A percentile compares a stretch with the other conserved stretches of the same genome.
phyloP scores from a whole-genome alignment of 2,329 filamentous ascomycete species.

The Phyllosticta citrichinensis region DNA sequence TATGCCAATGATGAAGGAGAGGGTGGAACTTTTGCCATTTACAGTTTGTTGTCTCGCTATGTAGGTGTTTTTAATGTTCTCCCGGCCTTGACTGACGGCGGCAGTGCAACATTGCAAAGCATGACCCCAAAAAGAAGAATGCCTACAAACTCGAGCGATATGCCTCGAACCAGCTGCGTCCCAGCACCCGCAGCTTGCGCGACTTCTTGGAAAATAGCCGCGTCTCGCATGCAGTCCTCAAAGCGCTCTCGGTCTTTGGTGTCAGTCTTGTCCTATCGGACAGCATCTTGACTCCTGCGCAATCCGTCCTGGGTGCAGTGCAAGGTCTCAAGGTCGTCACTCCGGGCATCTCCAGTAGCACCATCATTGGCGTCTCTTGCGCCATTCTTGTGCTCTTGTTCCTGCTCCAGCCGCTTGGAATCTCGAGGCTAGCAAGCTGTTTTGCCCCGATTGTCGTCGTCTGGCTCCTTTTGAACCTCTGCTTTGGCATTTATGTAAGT shows the following conservation, averaged over 20 bases:
- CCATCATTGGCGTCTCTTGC: conserved; percentile 55
- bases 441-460: conserved; percentile 60
- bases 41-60: conserved; percentile 51
- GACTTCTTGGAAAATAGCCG: conserved; percentile 48
- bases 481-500: conserved; percentile 50
- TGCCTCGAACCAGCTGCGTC: conserved; percentile 45
- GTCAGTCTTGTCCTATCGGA: conserved; percentile 60
- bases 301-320: conserved; percentile 60
- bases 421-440: conserved; percentile 46
- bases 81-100: not conserved
- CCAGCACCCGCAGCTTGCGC: conserved; percentile 43
- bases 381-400: conserved; percentile 56
- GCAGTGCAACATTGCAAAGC: conserved; percentile 49
- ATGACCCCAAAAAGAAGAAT: conserved; percentile 44
- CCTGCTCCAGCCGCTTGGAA: conserved; percentile 54
- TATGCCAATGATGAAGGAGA: conserved; percentile 61
- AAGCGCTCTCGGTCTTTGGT: conserved; percentile 53
- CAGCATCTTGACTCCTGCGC: conserved; percentile 58
- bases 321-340: conserved; percentile 49
- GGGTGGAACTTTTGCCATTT: conserved; percentile 59
- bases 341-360: conserved; percentile 42
- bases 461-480: conserved; percentile 55
- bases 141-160: conserved; percentile 51
- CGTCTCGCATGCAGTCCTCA: conserved; percentile 44
- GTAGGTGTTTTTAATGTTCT: conserved; percentile 24